Base-by-base conservation (phyloP, 23 red algal genomes). In the Gracilaria domingensis region DNA sequence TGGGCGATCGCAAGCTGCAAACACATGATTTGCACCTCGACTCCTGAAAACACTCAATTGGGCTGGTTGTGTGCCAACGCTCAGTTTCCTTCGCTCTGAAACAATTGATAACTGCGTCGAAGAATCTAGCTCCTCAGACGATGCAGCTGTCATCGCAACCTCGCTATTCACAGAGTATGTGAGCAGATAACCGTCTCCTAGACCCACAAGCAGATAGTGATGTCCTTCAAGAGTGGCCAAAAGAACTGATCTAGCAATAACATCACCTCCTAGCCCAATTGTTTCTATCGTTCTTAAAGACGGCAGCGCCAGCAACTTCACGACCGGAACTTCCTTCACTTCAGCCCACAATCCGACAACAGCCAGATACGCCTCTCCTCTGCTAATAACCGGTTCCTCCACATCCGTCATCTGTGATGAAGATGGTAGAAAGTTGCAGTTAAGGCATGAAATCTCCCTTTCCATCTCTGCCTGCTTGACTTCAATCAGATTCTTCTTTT, bases 1-100 rank as follows among this genome's bases (percentile, higher is more conserved):
- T 29, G 97, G 93, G 20, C 96, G 96, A 48, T 93, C 96, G 51
- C 96, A 95, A 62, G 96, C 96, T 21, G 96, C 96, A 89, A 95
- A 98, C 9, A 98, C 89, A 85, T 93, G 90, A 30, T 84, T 58
- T 23, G 90, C 55, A 75, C 87, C 93, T 14, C 85, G 76, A 69
- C 84, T 92, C 61, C 66, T 80, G 81, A 98, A 92, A 39, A 88
- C 50, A 54, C 83, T 94, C 30, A 99, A 66, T 16, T 95, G 70
- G 16, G 97, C 94, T n/a, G 97, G 94, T 42, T 95, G 94, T 4
- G 93, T 88, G 18, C 97, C 97, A 11, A 99, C 75, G 12, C 78
- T 92, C 56, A 99, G 49, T 84, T 93, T 90, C 23, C 94, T 83
- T 8, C 88, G 79, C 75, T 99, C 93, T 38, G 84, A 88, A 20